phyloP scores from a whole-genome alignment of 2,329 filamentous ascomycete species.

The Nemania bipapillata region DNA sequence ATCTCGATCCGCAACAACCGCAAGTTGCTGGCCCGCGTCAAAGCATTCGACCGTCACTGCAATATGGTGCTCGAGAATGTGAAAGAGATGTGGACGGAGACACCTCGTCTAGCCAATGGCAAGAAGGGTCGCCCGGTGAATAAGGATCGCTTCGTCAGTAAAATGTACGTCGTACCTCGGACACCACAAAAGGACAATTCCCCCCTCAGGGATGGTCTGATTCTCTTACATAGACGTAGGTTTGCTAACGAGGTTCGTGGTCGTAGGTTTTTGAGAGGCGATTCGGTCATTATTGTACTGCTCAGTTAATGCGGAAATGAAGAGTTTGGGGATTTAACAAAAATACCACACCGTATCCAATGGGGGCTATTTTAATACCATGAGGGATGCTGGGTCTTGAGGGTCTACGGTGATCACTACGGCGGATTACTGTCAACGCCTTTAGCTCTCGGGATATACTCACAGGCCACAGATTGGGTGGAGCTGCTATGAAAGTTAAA shows the following conservation, averaged over 20 bases:
- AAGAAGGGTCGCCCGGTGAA: slow-evolving; percentile 92
- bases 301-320: slow-evolving; percentile 68
- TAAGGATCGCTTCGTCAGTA: slow-evolving; percentile 98
- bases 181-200: neutral
- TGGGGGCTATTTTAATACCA: slow-evolving; percentile 21
- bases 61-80: slow-evolving; percentile 99
- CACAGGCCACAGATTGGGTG: slow-evolving; percentile 18
- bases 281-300: slow-evolving; percentile 87
- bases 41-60: slow-evolving; percentile 98
- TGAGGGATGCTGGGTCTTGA: slow-evolving; percentile 21
- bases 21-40: slow-evolving; percentile 95
- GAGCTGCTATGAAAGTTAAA: slow-evolving; percentile 23
- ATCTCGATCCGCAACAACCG: slow-evolving; percentile 98
- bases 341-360: slow-evolving; percentile 19
- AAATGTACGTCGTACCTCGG: slow-evolving; percentile 72
- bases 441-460: slow-evolving; percentile 16
- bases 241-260: slow-evolving; percentile 22
- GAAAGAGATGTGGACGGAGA: slow-evolving; percentile 99
- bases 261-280: slow-evolving; percentile 81
- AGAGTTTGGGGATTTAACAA: slow-evolving; percentile 8
- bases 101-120: slow-evolving; percentile 80
- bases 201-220: neutral
- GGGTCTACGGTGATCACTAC: slow-evolving; percentile 12
- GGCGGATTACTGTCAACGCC: slow-evolving; percentile 10
- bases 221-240: slow-evolving; percentile 7